Conservation (phyloP, 1,139 yeast genomes). For the Blastobotrys buckinghamii region DNA sequence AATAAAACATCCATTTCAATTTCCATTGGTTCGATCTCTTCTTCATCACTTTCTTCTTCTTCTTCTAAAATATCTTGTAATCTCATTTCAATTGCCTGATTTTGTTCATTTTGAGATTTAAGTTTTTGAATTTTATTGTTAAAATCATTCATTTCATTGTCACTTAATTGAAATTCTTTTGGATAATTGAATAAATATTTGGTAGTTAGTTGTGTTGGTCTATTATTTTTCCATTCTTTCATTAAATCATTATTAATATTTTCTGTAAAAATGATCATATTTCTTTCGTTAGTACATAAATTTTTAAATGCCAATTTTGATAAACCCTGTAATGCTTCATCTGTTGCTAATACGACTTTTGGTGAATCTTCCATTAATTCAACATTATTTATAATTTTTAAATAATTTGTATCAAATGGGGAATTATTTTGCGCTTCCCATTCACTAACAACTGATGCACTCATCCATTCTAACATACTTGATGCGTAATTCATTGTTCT, state of each 20-base stretch:
- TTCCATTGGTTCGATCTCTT: slow-evolving; percentile 17
- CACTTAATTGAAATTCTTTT: slow-evolving; percentile 30
- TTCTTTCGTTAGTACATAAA: slow-evolving; percentile 57
- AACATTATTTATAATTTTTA: slow-evolving; percentile 48
- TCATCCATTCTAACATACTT: slow-evolving; percentile 94
- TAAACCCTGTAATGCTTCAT: slow-evolving; percentile 66
- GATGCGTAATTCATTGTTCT: slow-evolving; percentile 77
- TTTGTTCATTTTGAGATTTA: slow-evolving; percentile 46
- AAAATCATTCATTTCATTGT: slow-evolving; percentile 33
- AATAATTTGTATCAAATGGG: slow-evolving; percentile 58
- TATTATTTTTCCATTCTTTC: slow-evolving; percentile 46
- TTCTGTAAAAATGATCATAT: slow-evolving; percentile 72
- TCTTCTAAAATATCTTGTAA: slow-evolving; percentile 49
- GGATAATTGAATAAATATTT: slow-evolving; percentile 21
- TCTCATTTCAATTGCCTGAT: slow-evolving; percentile 51
- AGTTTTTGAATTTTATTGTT: slow-evolving; percentile 35
- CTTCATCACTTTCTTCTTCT: slow-evolving; percentile 32
- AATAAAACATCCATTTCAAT: slow-evolving; percentile 30
- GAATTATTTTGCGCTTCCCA: slow-evolving; percentile 72
- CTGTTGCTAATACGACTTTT: slow-evolving; percentile 77
- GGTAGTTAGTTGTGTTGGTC: slow-evolving; percentile 17
- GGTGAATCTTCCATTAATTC: slow-evolving; percentile 62
- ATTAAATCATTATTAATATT: slow-evolving; percentile 37
- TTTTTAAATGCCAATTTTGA: slow-evolving; percentile 52
- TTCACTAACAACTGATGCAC: slow-evolving; percentile 66